These are phyloP conservation scores for Backusella westeae DNA, from an alignment of 192 early-diverging fungal genomes.

Conservation along the genomic window DNA sequence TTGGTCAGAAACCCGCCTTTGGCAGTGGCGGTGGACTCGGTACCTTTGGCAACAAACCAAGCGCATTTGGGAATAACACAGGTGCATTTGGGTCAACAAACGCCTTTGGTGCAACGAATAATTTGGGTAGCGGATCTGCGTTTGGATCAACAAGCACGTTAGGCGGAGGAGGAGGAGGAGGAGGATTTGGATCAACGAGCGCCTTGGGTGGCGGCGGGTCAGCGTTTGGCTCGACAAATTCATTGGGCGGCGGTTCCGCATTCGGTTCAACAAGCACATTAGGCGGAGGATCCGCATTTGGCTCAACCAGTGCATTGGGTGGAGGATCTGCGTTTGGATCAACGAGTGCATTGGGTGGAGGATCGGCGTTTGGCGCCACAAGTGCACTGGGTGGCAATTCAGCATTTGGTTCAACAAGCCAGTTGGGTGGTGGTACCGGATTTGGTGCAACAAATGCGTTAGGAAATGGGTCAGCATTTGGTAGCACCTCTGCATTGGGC, in stretches of 20 bases:
- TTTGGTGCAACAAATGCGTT: conserved; percentile 16
- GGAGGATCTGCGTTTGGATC: conserved; percentile 19
- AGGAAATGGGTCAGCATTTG: conserved; percentile 21
- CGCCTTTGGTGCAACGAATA: conserved; percentile 11
- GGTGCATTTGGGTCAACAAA: conserved; percentile 14
- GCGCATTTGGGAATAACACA: background rate
- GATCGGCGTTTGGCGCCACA: conserved; percentile 11
- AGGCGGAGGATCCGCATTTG: conserved; percentile 21
- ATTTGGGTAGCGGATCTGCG: conserved; percentile 15
- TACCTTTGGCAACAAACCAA: background rate
- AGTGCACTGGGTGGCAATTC: conserved; percentile 11
- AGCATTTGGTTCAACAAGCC: conserved; percentile 8
- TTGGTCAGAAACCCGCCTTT: conserved; percentile 34
- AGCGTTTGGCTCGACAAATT: conserved; percentile 8
- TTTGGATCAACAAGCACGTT: conserved; percentile 18
- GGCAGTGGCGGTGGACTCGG: conserved; percentile 23
- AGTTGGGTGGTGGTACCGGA: conserved; percentile 21
- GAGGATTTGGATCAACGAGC: conserved; percentile 12
- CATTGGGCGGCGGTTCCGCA: conserved; percentile 5
- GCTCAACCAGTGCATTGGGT: conserved; percentile 11
- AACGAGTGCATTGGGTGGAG: conserved; percentile 15
- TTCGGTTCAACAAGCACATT: conserved; percentile 19
- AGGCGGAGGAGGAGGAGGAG: background rate
- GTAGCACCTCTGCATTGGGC: background rate
- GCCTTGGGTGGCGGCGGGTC: conserved; percentile 25